Conservation (phyloP, 2,329 filamentous ascomycete genomes). For the Lachnellula subtilissima region DNA sequence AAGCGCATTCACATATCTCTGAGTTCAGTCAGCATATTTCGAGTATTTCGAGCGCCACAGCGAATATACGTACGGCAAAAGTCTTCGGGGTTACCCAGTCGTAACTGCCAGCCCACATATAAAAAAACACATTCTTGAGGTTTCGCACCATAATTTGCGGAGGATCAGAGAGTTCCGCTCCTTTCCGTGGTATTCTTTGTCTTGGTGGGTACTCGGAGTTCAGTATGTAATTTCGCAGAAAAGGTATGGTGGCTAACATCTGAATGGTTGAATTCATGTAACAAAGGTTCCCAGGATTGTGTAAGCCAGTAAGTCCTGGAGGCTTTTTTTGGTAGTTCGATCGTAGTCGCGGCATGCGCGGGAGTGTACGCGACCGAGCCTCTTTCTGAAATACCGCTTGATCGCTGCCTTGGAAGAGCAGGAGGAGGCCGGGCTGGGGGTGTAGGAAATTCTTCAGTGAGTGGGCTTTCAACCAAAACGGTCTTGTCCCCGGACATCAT, state of each 20-base stretch:
- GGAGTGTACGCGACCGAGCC: slow-evolving; percentile 27
- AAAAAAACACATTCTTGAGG: slow-evolving; percentile 50
- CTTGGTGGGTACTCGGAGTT: slow-evolving; percentile 53
- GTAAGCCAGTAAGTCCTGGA: slow-evolving; percentile 65
- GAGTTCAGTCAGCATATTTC: slow-evolving; percentile 5
- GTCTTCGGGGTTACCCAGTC: slow-evolving; percentile 46
- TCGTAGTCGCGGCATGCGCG: slow-evolving; percentile 36
- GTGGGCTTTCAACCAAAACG: slow-evolving; percentile 5
- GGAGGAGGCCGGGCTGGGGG: slow-evolving; percentile 44
- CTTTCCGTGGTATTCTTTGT: slow-evolving; percentile 62
- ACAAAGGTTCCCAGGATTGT: slow-evolving; percentile 78
- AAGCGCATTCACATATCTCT: slow-evolving; percentile 25
- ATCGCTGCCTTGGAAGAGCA: slow-evolving; percentile 58
- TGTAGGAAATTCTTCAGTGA: slow-evolving; percentile 23
- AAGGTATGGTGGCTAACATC: slow-evolving; percentile 68
- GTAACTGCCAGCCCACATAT: slow-evolving; percentile 34
- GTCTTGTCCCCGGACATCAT: slow-evolving; percentile 42
- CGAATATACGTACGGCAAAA: slow-evolving; percentile 46
- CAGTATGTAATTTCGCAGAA: slow-evolving; percentile 62
- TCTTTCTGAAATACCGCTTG: slow-evolving; percentile 72
- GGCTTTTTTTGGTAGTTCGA: slow-evolving; percentile 38
- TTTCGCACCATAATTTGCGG: slow-evolving; percentile 58
- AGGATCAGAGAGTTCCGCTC: slow-evolving; percentile 47
- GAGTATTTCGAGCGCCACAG: not conserved
- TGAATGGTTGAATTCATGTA: slow-evolving; percentile 93